Evolutionary conservation across 1,284 basidiomycete genomes (phyloP), one percentile per base, ranked within the genome.

Genomic region (Abortiporus biennis): DNA sequence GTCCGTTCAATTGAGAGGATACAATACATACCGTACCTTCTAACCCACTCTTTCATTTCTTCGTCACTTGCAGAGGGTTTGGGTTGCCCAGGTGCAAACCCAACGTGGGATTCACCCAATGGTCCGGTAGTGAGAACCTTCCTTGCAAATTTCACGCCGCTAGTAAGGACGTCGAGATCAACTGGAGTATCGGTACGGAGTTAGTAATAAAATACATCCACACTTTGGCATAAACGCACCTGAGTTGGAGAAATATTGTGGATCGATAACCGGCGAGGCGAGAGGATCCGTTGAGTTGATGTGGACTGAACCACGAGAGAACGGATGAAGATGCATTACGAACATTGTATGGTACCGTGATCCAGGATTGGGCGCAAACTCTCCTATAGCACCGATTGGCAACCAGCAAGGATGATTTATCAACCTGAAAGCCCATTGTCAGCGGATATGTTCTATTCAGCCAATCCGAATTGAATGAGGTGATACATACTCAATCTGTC

Each of bases 271-370:
- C 3, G 46, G 42, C 15, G 42, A 37, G 1, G 20, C 38, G 8
- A 17, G 6, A 4, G 46, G 46, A 22, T 36, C 32, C 2, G 38
- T 34, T 2, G 42, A 44, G 13, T 16, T 19, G 34, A 47, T 47
- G 31, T 47, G 46, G 12, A 37, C 35, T 3, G 41, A 34, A 9
- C 41, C 41, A 19, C 41, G 41, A 22, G 36, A n/a, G 21, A 43
- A 37, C 4, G 41, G 41, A 20, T 43, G 33, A 5, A 32, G 25
- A 35, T 29, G 30, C 16, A 35, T 24, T 15, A 19, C 21, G 9
- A n/a, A 8, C 8, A 29, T 29, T 9, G 27, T 9, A 29, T 29
- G 27, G 27, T 29, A 29, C 27, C 27, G 27, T 8, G 27, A 29
- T 8, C 27, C 27, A 9, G 27, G 27, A 29, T 8, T n/a, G 27